phyloP scores from a whole-genome alignment of 257 asterid species.

The Ballota nigra region DNA sequence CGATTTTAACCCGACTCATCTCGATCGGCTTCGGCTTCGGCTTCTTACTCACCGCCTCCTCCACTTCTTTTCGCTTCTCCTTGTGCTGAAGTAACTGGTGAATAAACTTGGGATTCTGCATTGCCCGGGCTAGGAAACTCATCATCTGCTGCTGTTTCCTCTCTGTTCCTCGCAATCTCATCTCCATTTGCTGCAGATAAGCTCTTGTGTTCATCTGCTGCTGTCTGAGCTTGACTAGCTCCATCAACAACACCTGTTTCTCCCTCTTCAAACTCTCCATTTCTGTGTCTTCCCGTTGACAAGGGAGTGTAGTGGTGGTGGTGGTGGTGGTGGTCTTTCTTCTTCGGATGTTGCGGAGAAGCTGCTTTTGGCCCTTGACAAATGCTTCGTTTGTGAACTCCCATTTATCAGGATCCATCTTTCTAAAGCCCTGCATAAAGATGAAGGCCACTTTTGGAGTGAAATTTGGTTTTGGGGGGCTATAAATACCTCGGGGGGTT shows the following conservation, averaged over 20 bases:
- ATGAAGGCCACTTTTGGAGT: constrained; percentile 23
- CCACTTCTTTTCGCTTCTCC: constrained; percentile 47
- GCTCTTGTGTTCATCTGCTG: constrained; percentile 57
- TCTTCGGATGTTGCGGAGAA: constrained; percentile 55
- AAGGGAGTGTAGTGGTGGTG: too few species aligned
- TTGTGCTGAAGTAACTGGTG: constrained; percentile 54
- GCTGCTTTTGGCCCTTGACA: constrained; percentile 55
- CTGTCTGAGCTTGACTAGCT: constrained; percentile 62
- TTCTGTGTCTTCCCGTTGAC: constrained; percentile 22
- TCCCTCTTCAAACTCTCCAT: constrained; percentile 58
- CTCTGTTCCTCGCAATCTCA: constrained; percentile 61
- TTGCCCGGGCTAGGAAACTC: constrained; percentile 75
- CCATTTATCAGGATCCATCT: constrained; percentile 86
- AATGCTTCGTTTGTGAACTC: constrained; percentile 82
- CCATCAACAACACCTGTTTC: constrained; percentile 47
- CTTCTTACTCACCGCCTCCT: neutral
- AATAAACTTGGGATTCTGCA: constrained; percentile 75
- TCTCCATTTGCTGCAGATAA: constrained; percentile 58
- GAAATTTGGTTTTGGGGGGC: neutral
- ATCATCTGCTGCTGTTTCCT: constrained; percentile 79
- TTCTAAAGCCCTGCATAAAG: constrained; percentile 83
- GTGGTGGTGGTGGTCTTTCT: constrained; percentile 34
- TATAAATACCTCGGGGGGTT: constrained; percentile 26
- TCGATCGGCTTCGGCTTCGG: too few species aligned
- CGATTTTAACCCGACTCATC: too few species aligned